Conservation (phyloP, 345 rosid genomes). For the Citrus maxima region DNA sequence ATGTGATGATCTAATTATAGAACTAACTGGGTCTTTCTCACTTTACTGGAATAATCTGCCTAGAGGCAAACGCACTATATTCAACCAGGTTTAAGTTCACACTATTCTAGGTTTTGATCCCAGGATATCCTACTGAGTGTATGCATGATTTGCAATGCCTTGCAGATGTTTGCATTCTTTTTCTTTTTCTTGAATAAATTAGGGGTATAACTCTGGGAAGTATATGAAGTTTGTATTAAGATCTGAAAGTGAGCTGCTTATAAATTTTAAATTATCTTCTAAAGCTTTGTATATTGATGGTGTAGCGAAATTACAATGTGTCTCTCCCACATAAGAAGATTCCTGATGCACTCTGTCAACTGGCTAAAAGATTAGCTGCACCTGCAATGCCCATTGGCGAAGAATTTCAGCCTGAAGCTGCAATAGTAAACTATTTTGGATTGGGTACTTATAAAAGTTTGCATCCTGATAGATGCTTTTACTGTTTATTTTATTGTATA, state of each 20-base stretch:
- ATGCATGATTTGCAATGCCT: background rate
- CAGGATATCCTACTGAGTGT: background rate
- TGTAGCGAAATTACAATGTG: conserved; percentile 71
- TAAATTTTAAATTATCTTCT: conserved; percentile 4
- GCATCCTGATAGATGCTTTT: background rate
- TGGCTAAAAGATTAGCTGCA: conserved; percentile 69
- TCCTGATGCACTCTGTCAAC: conserved; percentile 69
- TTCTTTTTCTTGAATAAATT: background rate
- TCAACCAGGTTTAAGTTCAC: background rate
- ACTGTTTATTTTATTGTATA: background rate
- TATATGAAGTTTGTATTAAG: background rate
- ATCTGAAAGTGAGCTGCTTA: background rate
- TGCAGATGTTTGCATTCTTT: background rate
- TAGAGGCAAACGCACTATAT: background rate
- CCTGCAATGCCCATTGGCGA: conserved; percentile 76
- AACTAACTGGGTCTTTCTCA: too few species aligned
- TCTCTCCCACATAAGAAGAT: conserved; percentile 84
- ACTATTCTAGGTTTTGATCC: background rate
- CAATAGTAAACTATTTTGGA: conserved; percentile 87
- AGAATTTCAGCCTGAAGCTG: conserved; percentile 86
- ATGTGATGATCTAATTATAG: background rate
- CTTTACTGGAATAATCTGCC: background rate
- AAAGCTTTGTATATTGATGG: conserved; percentile 12
- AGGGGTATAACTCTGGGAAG: background rate
- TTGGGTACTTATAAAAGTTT: conserved; percentile 39